Conservation (phyloP, 805 yeast species). For the Isabelozyma heimii region DNA sequence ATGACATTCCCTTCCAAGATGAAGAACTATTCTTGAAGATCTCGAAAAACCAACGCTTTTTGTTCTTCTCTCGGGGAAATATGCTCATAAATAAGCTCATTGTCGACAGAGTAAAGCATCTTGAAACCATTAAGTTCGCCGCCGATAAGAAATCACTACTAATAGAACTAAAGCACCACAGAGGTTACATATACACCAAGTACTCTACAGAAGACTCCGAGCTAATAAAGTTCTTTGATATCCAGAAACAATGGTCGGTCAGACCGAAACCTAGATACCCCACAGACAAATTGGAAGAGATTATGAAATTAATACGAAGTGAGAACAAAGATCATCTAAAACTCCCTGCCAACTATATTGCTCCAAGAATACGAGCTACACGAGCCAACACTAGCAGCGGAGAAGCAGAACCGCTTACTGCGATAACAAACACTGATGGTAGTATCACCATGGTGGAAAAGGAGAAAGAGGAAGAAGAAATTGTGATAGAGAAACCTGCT, state of each 20-base stretch:
- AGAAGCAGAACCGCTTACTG: neutral
- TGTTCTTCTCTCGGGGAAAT: conserved; percentile 5
- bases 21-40: conserved; percentile 2
- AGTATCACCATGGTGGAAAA: neutral
- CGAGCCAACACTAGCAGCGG: neutral
- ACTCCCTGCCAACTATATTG: neutral
- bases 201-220: conserved; percentile 7
- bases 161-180: conserved; percentile 3
- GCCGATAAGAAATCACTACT: conserved; percentile 5
- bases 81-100: conserved; percentile 6
- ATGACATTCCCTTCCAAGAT: neutral
- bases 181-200: conserved; percentile 9
- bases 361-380: neutral
- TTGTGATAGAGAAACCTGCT: conserved; percentile 27
- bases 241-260: conserved; percentile 4
- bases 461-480: conserved; percentile 1
- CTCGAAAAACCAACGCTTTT: conserved; percentile 1
- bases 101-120: conserved; percentile 7
- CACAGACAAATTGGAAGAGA: conserved; percentile 5
- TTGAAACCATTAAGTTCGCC: conserved; percentile 9
- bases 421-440: neutral
- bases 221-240: conserved; percentile 6
- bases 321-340: neutral
- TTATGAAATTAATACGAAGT: neutral
- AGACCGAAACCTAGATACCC: conserved; percentile 1